Percentiles rank a stretch among this genome's conserved stretches.
These are phyloP conservation scores for Dendrobium chrysotoxum DNA, from an alignment of 106 monocot genomes.

Conservation along the genomic window DNA sequence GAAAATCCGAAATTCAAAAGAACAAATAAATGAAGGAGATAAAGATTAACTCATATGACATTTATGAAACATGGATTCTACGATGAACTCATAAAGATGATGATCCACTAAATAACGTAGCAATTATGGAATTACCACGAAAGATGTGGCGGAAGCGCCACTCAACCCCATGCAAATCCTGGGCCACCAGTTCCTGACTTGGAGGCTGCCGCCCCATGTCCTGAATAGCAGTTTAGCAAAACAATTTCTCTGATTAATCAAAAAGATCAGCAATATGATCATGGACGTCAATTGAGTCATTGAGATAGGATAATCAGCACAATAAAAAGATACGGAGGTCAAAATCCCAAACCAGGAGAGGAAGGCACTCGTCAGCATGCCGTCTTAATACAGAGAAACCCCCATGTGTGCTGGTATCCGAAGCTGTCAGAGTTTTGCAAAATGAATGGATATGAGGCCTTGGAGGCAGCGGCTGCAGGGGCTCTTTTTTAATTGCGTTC, in stretches of 20 bases:
- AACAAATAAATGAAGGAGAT: too few species aligned
- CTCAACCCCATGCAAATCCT: conserved; percentile 81
- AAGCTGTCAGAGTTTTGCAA: conserved; percentile 92
- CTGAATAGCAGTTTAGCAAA: conserved; percentile 25
- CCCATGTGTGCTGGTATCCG: conserved; percentile 96
- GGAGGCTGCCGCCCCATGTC: conserved; percentile 89
- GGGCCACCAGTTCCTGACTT: conserved; percentile 78
- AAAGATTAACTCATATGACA: too few species aligned
- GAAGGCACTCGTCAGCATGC: conserved; percentile 98
- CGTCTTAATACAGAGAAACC: conserved; percentile 88
- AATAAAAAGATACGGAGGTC: background rate
- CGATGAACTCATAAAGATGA: too few species aligned
- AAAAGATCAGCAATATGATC: background rate
- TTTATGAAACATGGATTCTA: too few species aligned
- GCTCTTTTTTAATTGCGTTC: conserved; percentile 46
- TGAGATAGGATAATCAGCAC: background rate
- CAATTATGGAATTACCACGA: conserved; percentile 47
- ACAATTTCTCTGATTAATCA: background rate
- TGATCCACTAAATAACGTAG: background rate
- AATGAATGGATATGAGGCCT: conserved; percentile 71
- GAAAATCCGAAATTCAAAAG: too few species aligned
- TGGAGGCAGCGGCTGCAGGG: conserved; percentile 6
- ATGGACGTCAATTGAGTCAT: background rate
- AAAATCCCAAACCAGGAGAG: conserved; percentile 58
- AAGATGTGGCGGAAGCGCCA: conserved; percentile 99